Evolutionary conservation across 2,329 filamentous ascomycete genomes (phyloP), one percentile per base, ranked within the genome.

Genomic region (Arthrobotrys iridis): DNA sequence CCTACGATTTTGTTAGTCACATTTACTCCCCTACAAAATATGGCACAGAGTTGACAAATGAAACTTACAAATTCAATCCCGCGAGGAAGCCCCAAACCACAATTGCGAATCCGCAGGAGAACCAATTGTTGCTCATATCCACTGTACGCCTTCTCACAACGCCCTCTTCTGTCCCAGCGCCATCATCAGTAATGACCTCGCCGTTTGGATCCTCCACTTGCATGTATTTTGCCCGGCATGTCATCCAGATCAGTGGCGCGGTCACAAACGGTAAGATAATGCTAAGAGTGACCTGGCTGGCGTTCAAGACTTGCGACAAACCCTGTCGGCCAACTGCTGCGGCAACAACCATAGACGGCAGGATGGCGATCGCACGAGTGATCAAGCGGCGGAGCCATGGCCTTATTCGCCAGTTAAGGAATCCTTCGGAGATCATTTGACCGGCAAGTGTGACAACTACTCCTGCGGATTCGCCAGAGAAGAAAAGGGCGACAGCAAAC

Each of bases 401-500:
- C 75, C 85, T 85, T 30, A 93, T 82, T 3, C 83, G 88, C 91
- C 92, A 93, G 50, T 88, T 88, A 46, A 96, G 82, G 75, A 93
- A 91, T 4, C 93, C 93, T 81, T 96, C 93, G 77, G 88, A 90
- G 20, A 96, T 90, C 89, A 96, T 95, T 81, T 96, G 93, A 0
- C 93, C 93, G 0, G 93, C 88, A 78, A 96, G 95, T 0, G 93
- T 96, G 83, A 93, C 96, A 1, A 96, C 90, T 35, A 96, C 92
- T 4, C 93, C 93, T 0, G 93, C 93, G 0, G 89, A 92, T 10
- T 92, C 87, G 6, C 93, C 93, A 0, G 90, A 93, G 0, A 96
- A 87, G 0, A 96, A 86, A 0, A 96, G 84, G 0, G 93, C 92
- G 1, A 96, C 84, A 0, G 92, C 92, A 77, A 96, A 96, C n/a